Evolutionary conservation across 2,329 filamentous ascomycete genomes (phyloP).

Genomic region (Furcasterigmium furcatum): DNA sequence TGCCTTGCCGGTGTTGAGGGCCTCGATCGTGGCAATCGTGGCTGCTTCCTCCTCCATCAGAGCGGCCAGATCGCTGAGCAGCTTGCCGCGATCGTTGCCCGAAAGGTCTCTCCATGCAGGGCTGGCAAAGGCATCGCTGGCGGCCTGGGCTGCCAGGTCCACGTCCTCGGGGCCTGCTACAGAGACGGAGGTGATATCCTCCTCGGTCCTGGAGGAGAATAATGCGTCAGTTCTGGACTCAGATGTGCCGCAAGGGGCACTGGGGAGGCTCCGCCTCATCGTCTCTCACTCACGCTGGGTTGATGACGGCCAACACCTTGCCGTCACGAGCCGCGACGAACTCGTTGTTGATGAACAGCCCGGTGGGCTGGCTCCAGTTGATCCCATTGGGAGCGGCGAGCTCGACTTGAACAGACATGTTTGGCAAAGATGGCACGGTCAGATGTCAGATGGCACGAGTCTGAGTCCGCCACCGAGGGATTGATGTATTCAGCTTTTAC

Average conservation of each 20-base stretch:
- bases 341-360: constrained; percentile 83
- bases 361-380: constrained; percentile 68
- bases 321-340: too few relatives aligned
- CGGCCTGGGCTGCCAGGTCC: constrained; percentile 66
- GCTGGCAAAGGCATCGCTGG: constrained; percentile 64
- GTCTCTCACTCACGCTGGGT: constrained; percentile 55
- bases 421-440: too few relatives aligned
- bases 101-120: constrained; percentile 66
- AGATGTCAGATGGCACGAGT: too few relatives aligned
- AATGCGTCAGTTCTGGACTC: too few relatives aligned
- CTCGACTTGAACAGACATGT: too few relatives aligned
- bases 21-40: constrained; percentile 53
- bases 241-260: too few relatives aligned
- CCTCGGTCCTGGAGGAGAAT: constrained; percentile 49
- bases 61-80: constrained; percentile 69
- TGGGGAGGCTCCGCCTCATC: too few relatives aligned
- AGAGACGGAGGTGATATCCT: constrained; percentile 61
- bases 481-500: too few relatives aligned
- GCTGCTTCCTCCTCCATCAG: constrained; percentile 63
- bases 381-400: too few relatives aligned
- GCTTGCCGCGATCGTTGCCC: constrained; percentile 62
- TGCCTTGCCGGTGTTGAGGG: constrained; percentile 80
- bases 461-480: too few relatives aligned
- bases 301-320: constrained; percentile 63
- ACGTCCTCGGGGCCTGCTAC: constrained; percentile 66